Evolutionary conservation across 164 flowering plant species (phyloP).

Genomic region (Dillenia turbinata): DNA sequence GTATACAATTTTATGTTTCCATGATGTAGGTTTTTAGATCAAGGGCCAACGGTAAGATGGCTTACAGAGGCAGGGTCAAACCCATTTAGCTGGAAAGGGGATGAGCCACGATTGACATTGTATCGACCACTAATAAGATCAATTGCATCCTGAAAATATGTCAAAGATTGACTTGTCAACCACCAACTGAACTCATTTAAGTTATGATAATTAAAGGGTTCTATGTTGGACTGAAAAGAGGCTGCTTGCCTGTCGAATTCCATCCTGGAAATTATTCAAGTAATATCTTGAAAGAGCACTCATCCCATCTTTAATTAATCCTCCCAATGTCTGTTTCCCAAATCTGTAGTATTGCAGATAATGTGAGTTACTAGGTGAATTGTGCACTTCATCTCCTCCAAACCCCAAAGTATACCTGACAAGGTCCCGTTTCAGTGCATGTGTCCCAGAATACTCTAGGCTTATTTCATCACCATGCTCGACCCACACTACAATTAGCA

Average conservation of each 20-base stretch:
- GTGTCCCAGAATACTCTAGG: conserved; percentile 90
- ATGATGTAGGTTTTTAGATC: too few species aligned
- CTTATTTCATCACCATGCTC: conserved; percentile 97
- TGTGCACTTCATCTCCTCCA: too few species aligned
- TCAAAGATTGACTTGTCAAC: background rate
- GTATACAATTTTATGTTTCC: too few species aligned
- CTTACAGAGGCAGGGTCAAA: conserved; percentile 77
- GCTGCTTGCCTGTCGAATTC: conserved; percentile 69
- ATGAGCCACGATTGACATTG: conserved; percentile 51
- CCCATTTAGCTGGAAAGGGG: conserved; percentile 75
- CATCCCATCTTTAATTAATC: conserved; percentile 85
- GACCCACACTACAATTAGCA: conserved; percentile 68
- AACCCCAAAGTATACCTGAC: conserved; percentile 49
- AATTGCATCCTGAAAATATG: conserved; percentile 76
- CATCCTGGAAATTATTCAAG: conserved; percentile 90
- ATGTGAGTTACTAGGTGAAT: conserved; percentile 1
- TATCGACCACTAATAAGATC: conserved; percentile 91
- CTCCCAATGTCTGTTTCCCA: conserved; percentile 81
- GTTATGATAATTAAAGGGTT: background rate
- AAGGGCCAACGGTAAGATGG: background rate
- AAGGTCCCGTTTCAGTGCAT: conserved; percentile 84
- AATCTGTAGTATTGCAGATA: conserved; percentile 42
- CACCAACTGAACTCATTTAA: background rate
- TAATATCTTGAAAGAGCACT: conserved; percentile 91
- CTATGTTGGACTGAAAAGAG: background rate